phyloP scores from a whole-genome alignment of 169 alveolate species.

The Theileria sp. region DNA sequence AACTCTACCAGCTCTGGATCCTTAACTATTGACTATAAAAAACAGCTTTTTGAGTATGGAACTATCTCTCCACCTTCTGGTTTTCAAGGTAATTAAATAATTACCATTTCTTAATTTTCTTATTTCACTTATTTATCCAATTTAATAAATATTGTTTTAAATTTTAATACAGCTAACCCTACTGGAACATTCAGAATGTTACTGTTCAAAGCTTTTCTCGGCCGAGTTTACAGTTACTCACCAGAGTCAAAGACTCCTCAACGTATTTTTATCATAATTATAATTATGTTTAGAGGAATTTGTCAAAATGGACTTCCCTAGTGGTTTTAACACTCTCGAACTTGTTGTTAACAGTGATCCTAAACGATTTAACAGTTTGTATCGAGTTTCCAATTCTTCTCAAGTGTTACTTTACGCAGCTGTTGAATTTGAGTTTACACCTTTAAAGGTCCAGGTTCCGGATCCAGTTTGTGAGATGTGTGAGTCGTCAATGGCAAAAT shows the following conservation, averaged over 20 bases:
- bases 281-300: constrained; percentile 24
- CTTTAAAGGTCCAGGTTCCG: constrained; percentile 78
- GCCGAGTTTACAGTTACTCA: constrained; percentile 39
- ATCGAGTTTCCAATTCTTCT: constrained; percentile 69
- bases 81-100: constrained; percentile 51
- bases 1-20: constrained; percentile 22
- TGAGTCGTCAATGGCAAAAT: constrained; percentile 69
- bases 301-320: constrained; percentile 40
- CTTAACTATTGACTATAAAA: constrained; percentile 27
- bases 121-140: neutral
- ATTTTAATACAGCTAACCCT: constrained; percentile 52
- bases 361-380: constrained; percentile 47
- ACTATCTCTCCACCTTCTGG: constrained; percentile 71
- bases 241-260: constrained; percentile 8
- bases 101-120: too few species aligned
- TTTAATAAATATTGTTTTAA: neutral
- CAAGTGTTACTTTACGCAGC: constrained; percentile 74
- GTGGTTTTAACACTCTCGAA: constrained; percentile 48
- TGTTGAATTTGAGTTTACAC: constrained; percentile 76
- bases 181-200: constrained; percentile 68
- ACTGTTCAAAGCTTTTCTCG: constrained; percentile 69
- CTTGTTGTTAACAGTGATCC: constrained; percentile 33
- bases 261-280: neutral
- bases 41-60: constrained; percentile 67
- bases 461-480: constrained; percentile 84